Base-by-base conservation (phyloP, 495 filamentous ascomycete species). In the Alectoria sarmentosa region DNA sequence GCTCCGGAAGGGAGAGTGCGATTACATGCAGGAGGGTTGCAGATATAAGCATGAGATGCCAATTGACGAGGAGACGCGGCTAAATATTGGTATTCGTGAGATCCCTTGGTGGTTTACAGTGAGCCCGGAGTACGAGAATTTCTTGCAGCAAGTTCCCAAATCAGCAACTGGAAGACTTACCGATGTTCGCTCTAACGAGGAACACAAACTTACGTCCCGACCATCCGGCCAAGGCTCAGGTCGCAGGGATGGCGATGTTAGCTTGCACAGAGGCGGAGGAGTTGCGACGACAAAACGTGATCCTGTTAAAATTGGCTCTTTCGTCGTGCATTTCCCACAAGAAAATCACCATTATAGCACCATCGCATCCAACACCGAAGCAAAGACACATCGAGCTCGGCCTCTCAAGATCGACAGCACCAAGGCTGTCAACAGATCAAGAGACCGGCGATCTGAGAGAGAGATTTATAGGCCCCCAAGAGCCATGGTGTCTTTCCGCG, bases 41-140 rank as follows among this genome's bases (percentile, higher is more conserved):
- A 79, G 86, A 67, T 96, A 83, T 77, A 90, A 88, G 75, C 92
- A 96, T 71, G 88, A 92, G 70, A 93, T 95, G 85, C 91, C 91
- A 2, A 73, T 75, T 30, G 85, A 88, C 46, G 69, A 69, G 37
- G 76, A 73, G 1, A 86, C 82, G 55, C 79, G 91, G 66, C 75
- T 81, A 52, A 73, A 75, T 39, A 79, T 93, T 15, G 91, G 91
- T 4, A 77, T 87, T 41, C 73, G 75, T 14, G 73, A 76, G 42
- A 77, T 83, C 41, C 85, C 86, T 37, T 70, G 72, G 15, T 88
- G 84, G 86, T 86, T 78, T 66, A 74, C 75, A 55, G 81, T 85
- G 39, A 58, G 34, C 32, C 48, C 46, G 5, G 23, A n/a, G 34
- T 36, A 55, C 34, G 23, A 7, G 14, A 19, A 59, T 0, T 49